A percentile compares a stretch with the other conserved stretches of the same genome.
phyloP scores from a whole-genome alignment of 805 yeast genomes.

The Lachancea quebecensis region DNA sequence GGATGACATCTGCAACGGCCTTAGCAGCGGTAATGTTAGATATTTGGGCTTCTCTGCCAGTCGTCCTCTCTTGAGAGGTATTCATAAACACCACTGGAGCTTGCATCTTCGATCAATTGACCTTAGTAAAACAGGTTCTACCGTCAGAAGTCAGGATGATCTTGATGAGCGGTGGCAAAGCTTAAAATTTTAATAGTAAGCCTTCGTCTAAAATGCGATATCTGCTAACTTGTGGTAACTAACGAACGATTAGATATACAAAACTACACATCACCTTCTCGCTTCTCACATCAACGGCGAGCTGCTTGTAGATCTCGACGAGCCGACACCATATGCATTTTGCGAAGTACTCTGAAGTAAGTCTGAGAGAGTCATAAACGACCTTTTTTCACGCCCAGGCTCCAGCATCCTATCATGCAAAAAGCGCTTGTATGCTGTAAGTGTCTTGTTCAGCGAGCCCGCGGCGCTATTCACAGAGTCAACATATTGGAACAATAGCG shows the following conservation, averaged over 20 bases:
- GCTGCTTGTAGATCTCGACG: slow-evolving; percentile 4
- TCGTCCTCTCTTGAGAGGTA: slow-evolving; percentile 86
- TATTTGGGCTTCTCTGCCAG: slow-evolving; percentile 95
- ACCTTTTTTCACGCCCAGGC: neutral
- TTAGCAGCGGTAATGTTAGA: slow-evolving; percentile 99
- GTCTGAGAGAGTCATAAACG: slow-evolving; percentile 4
- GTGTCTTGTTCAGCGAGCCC: slow-evolving; percentile 1
- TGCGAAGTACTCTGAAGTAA: neutral
- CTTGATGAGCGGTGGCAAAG: neutral
- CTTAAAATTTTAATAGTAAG: neutral
- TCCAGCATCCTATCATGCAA: neutral
- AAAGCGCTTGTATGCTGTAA: slow-evolving; percentile 4
- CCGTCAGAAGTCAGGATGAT: neutral
- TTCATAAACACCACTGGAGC: slow-evolving; percentile 83
- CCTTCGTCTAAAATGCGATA: neutral
- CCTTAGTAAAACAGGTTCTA: neutral
- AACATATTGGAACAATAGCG: slow-evolving; percentile 7
- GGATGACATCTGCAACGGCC: slow-evolving; percentile 94
- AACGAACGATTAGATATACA: too few relatives aligned
- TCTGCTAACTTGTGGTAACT: too few relatives aligned
- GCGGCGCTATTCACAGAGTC: neutral
- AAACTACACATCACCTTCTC: too few relatives aligned
- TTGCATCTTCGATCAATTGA: slow-evolving; percentile 42
- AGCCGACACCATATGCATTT: neutral
- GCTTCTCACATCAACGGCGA: slow-evolving; percentile 3